These are phyloP conservation scores for Monosporozyma yasuniensis DNA, from an alignment of 805 yeast species.

Conservation along the genomic window DNA sequence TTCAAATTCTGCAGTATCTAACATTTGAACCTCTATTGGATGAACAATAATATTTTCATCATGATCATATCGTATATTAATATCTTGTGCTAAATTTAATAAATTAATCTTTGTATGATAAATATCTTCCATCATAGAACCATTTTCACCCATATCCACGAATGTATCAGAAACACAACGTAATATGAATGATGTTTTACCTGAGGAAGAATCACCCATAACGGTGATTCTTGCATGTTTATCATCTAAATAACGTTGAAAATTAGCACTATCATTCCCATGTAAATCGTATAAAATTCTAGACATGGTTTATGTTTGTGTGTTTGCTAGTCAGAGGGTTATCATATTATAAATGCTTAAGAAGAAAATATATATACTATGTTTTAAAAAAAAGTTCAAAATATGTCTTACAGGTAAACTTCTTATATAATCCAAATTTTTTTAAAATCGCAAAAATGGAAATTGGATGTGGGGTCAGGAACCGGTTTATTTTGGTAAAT, in stretches of 20 bases:
- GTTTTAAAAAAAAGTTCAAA: no score
- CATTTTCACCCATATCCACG: slow-evolving; percentile 1
- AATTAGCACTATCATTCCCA: neutral
- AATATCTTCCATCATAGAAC: slow-evolving; percentile 11
- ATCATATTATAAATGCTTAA: no score
- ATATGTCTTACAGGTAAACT: no score
- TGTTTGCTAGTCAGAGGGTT: no score
- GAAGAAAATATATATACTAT: no score
- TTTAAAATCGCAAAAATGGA: neutral
- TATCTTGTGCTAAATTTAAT: neutral
- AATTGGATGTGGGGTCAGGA: neutral
- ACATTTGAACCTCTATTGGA: slow-evolving; percentile 13
- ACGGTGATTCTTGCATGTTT: slow-evolving; percentile 17
- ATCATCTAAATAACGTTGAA: slow-evolving; percentile 16
- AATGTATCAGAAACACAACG: slow-evolving; percentile 16
- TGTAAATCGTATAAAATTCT: slow-evolving; percentile 7
- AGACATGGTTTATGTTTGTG: neutral
- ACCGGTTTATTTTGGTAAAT: neutral
- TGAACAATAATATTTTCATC: neutral
- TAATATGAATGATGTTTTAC: slow-evolving; percentile 21
- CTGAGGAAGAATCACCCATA: slow-evolving; percentile 19
- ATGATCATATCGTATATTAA: neutral
- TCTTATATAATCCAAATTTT: neutral
- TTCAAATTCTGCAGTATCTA: slow-evolving; percentile 17
- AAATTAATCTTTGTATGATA: slow-evolving; percentile 10